Base-by-base conservation (phyloP, 345 rosid genomes). In the Lepidium africanum region DNA sequence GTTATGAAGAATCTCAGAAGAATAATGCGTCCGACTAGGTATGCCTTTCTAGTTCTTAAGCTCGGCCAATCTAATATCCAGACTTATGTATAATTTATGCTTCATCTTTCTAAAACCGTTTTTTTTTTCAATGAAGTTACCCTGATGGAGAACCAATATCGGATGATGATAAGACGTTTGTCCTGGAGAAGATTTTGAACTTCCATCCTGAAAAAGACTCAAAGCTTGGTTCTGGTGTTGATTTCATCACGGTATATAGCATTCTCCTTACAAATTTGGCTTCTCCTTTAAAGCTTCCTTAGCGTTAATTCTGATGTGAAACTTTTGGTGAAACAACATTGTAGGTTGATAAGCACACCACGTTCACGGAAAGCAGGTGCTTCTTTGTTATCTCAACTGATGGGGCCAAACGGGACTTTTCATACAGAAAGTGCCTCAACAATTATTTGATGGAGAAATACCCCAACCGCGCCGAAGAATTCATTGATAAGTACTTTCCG, bases 141-240 rank as follows among this genome's bases (percentile, higher is more conserved):
- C 82, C 79, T 38, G 96, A 94, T 71, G 92, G 90, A 53, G 93
- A 87, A 73, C 87, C 85, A 9, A 73, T 91, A 41, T 79, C 96
- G 3, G 85, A 86, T 13, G 85, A 77, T 13, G 93, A 94, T 48
- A 87, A 91, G 58, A 68, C 80, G 2, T 87, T 67, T 43, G 68
- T 89, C 4, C 67, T 87, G 3, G 96, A 91, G 35, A 77, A 81
- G 45, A 85, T 94, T 59, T 76, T 94, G 51, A 76, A 78, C 72
- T 78, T 81, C 75, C 99, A 94, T 81, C 96, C 96, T 4, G 88
- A 87, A 15, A 89, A 85, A 75, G 91, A 78, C 3, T 52, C 27
- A 5, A 94, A 94, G 81, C 76, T 81, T 68, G 96, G 96, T 70
- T 70, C 87, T 8, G 96, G 96, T 65, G 69, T 91, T n/a, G 93